These are phyloP conservation scores for Hypoxylon sp. DNA, from an alignment of 2,329 filamentous ascomycete genomes.

Conservation along the genomic window DNA sequence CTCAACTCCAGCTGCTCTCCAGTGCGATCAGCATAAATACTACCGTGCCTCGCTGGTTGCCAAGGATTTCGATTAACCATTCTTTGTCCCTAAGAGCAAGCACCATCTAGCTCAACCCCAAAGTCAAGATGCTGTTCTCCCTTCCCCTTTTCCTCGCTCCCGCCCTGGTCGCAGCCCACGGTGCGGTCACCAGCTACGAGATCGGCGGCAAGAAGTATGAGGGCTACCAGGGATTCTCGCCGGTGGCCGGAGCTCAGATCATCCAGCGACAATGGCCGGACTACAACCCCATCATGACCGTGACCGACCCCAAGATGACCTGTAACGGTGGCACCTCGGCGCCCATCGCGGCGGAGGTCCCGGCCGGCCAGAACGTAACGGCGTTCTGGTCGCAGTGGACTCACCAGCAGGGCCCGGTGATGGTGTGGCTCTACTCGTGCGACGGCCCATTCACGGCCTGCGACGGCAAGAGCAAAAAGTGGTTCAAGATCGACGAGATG, in stretches of 20 bases:
- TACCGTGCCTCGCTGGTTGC: conserved; percentile 33
- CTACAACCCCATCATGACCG: conserved; percentile 66
- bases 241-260: conserved; percentile 60
- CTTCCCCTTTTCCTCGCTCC: conserved; percentile 47
- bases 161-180: conserved; percentile 53
- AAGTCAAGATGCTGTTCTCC: conserved; percentile 46
- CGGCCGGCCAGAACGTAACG: conserved; percentile 62
- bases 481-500: conserved; percentile 71
- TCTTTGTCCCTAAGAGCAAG: conserved; percentile 21
- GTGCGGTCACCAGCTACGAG: conserved; percentile 61
- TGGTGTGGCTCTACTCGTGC: conserved; percentile 70
- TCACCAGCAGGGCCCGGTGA: conserved; percentile 68
- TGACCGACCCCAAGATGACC: conserved; percentile 63
- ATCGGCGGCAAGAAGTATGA: conserved; percentile 59
- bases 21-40: conserved; percentile 42
- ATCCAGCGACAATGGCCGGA: conserved; percentile 70
- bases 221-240: conserved; percentile 64
- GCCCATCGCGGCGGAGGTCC: conserved; percentile 58
- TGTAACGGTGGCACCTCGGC: conserved; percentile 68
- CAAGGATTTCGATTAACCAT: conserved; percentile 28
- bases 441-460: conserved; percentile 61
- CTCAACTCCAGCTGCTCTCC: conserved; percentile 21
- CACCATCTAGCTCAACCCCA: conserved; percentile 5
- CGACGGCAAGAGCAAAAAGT: conserved; percentile 64
- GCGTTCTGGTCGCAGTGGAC: conserved; percentile 70